Base-by-base conservation (phyloP, 2,329 filamentous ascomycete species). In the Aspergillus sp. region DNA sequence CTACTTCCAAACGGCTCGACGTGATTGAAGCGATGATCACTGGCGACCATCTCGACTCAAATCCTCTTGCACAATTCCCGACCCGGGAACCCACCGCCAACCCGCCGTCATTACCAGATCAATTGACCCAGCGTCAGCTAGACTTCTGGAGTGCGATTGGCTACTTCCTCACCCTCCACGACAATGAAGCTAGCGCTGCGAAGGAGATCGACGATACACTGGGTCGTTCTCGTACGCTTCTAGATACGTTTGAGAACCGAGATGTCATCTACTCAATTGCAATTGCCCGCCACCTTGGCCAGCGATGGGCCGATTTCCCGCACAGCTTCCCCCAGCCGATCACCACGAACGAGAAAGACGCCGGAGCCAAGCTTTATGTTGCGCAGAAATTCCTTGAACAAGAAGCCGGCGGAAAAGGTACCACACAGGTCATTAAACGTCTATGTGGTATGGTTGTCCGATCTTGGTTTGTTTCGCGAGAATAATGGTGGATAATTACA, bases 221-320 rank as follows among this genome's bases (percentile, higher is more conserved):
- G 31, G 75, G 74, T 4, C 82, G 82, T 52, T 84, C 91, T 73
- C 86, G 91, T 33, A 82, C 82, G 56, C 80, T 93, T 21, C 81
- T 96, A 12, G 89, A 91, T 64, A 89, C 89, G 48, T 84, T 88
- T 23, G 93, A 97, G 76, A 95, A 93, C 68, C 86, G 93, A 53
- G 92, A 97, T 71, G 88, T 96, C 17, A 84, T 97, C 56, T 96
- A 96, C 75, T 95, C 90, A 0, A 88, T 96, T 63, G 90, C 90
- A 8, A 85, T 96, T 55, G 86, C 90, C 15, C 86, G 91, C 24
- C 86, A 93, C 61, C 81, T 92, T 50, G 87, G 89, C 46, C 86
- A 86, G 33, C 84, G 86, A 46, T 86, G 83, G 68, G 83, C 83
- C 14, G 78, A 85, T 11, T 83, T 82, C 62, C 84, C 84, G 33